Evolutionary conservation across 768 basidiomycete species (phyloP), one percentile per base, ranked within the genome.

Genomic region (Tylopilus balloui): DNA sequence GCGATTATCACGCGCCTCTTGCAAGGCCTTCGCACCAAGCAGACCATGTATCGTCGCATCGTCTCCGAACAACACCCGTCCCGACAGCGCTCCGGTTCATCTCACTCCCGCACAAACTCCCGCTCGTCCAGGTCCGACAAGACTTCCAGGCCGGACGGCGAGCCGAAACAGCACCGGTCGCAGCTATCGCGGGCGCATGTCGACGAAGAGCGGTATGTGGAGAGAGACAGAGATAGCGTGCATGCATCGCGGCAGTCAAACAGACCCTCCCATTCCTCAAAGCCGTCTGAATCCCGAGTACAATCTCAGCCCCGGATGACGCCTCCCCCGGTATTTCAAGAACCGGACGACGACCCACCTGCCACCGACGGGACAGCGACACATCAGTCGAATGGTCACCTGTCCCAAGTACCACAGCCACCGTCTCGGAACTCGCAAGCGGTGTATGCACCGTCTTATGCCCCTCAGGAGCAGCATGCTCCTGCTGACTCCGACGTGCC

Each of bases 1-100:
- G 78, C 78, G 59, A 95, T 96, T 63, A 97, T 98, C 63, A 94
- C 92, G 29, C 84, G 80, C 62, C 75, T 99, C n/a, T 69, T 99
- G 25, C 88, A 92, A 60, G 95, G 94, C 13, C 75, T 99, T n/a
- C 87, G 94, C 43, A 79, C 73, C 42, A 97, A 97, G 68, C 95
- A 99, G 69, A 83, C 87, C 32, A 75, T 84, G 55, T 96, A 95
- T 68, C 83, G 92, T 20, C 79, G 81, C 56, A 78, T 86, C 50
- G 76, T 84, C 23, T 79, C 83, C 24, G 83, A 87, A 51, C 75
- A 78, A 48, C 73, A 77, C 3, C 15, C 42, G 0, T 51, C 53
- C 45, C 73, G 73, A 51, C 67, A 69, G 39, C 68, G 71, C 3
- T 78, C 84, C 9, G 75, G 74, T 15, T 20, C 47, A 1, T 62